Conservation (phyloP, 371 early-diverging fungal species). For the Mucor piriformis region DNA sequence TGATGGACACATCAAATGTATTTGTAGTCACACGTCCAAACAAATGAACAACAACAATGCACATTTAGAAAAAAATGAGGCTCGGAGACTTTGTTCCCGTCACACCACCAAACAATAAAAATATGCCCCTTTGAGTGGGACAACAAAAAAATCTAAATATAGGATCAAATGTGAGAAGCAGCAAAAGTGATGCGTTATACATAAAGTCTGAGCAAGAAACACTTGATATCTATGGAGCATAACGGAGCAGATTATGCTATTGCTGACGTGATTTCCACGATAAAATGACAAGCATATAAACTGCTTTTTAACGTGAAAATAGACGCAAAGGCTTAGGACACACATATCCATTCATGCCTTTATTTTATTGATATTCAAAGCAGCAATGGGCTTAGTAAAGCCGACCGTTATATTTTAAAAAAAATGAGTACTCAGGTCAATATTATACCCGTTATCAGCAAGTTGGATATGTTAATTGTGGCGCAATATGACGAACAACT, state of each 20-base stretch:
- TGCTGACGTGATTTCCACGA: no score
- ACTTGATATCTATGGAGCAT: no score
- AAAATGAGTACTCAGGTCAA: constrained; percentile 85
- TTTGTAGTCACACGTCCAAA: neutral
- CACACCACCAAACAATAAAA: neutral
- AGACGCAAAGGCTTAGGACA: constrained; percentile 75
- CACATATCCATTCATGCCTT: constrained; percentile 93
- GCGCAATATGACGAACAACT: constrained; percentile 77
- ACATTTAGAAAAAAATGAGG: neutral
- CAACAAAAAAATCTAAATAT: no score
- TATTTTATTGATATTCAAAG: constrained; percentile 88
- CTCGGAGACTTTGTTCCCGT: neutral
- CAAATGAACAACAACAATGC: no score
- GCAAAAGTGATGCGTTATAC: no score
- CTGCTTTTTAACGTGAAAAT: no score
- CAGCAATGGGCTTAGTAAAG: constrained; percentile 62
- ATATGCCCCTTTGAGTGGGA: neutral
- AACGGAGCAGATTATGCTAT: no score
- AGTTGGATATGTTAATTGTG: constrained; percentile 91
- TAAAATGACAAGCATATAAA: no score
- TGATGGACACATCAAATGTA: neutral
- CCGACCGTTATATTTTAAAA: constrained; percentile 87
- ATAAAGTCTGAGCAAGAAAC: no score
- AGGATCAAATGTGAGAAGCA: no score
- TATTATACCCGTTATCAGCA: constrained; percentile 95